Evolutionary conservation across 164 flowering plant species (phyloP).

Genomic region (Warburgia ugandensis): DNA sequence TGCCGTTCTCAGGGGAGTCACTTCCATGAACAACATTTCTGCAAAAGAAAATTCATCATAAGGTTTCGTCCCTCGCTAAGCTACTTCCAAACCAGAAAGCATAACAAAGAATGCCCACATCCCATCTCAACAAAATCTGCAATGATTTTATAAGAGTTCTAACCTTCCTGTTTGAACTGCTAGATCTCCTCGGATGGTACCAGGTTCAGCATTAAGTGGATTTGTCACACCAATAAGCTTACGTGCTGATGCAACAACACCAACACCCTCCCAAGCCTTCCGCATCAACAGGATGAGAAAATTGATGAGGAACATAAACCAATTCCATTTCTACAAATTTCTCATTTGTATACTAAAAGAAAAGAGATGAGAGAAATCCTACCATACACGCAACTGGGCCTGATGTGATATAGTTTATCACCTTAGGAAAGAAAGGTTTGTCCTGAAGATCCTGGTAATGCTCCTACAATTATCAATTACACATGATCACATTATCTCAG

Average conservation of each 20-base stretch:
- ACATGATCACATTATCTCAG: background rate
- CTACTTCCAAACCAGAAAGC: background rate
- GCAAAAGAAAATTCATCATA: constrained; percentile 22
- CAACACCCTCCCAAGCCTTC: constrained; percentile 98
- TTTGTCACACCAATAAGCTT: constrained; percentile 88
- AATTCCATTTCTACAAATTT: background rate
- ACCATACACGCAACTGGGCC: constrained; percentile 99
- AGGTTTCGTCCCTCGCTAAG: background rate
- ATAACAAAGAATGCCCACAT: background rate
- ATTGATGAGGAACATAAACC: background rate
- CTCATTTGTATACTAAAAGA: background rate
- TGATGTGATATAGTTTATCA: constrained; percentile 83
- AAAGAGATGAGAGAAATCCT: constrained; percentile 3
- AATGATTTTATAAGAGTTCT: background rate
- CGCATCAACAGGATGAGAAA: constrained; percentile 5
- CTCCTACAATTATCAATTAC: constrained; percentile 42
- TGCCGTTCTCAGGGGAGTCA: constrained; percentile 95
- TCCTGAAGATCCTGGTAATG: constrained; percentile 86
- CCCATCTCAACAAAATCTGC: background rate
- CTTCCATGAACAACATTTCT: constrained; percentile 99
- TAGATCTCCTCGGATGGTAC: constrained; percentile 95
- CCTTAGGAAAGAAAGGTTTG: constrained; percentile 78
- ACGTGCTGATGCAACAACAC: constrained; percentile 94
- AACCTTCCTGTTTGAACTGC: constrained; percentile 99
- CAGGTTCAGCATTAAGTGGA: constrained; percentile 96